Base-by-base conservation (phyloP, 129 eudicot species). In the Saposhnikovia divaricata region DNA sequence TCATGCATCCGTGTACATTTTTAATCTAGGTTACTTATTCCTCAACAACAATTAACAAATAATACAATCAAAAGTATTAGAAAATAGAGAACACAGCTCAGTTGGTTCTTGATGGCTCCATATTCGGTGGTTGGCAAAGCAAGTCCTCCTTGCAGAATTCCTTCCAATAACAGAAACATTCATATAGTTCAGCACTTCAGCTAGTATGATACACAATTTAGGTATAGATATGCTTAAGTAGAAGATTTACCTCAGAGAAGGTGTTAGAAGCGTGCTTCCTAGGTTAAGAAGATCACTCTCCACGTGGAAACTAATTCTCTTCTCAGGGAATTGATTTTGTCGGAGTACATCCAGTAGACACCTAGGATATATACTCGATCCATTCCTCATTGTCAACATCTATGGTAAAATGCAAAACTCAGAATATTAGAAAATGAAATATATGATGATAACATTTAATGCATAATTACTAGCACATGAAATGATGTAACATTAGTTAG, bases 371-470 rank as follows among this genome's bases (percentile, higher is more conserved):
- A 91, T 81, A 84, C 84, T 91, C 14, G 91, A 81, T n/a, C 97
- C 97, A 16, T 94, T 90, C 68, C 97, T 90, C 98, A 91, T 86
- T 46, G 98, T 89, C 74, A 94, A 78, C 97, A 93, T 89, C 98
- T 93, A 88, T 57, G 84, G 57, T 46, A 31, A 4, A 13, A 44
- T 72, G 12, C 28, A 27, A 45, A 2, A 59, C 68, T 59, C 14
- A 0, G 34, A 44, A 34, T 74, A 74, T 74, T 61, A 74, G 42
- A 74, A 12, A 74, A 25, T 0, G 25, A 8, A 45, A 45, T 9
- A 45, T 5, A 45, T 45, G 2, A 43, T 73, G 34, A 23, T 9
- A 74, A 25, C 27, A 9, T 25, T 2, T 2, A 74, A 2, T 14
- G 9, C 45, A n/a, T 73, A n/a, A 25, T 5, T 3, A 11, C 4